phyloP scores from a whole-genome alignment of 139 green algal genomes.

The Chlorella sp. region DNA sequence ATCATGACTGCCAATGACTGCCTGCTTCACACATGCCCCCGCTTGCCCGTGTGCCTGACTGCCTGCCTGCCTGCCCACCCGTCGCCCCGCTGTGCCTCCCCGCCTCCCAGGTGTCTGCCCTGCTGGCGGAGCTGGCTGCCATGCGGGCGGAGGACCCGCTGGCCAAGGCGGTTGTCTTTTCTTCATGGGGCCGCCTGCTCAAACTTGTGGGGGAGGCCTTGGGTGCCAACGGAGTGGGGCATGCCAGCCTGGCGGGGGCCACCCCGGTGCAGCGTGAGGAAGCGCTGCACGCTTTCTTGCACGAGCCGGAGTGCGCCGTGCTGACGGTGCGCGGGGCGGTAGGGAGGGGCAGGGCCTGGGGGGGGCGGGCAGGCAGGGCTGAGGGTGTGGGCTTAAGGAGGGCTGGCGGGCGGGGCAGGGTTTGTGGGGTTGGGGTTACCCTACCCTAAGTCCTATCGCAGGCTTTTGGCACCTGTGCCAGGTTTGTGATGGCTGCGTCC shows the following conservation, averaged over 20 bases:
- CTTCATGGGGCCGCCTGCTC: conserved; percentile 64
- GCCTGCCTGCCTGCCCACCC: too few species aligned
- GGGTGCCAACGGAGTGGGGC: conserved; percentile 37
- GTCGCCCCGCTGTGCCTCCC: background rate
- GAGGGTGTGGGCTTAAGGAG: too few species aligned
- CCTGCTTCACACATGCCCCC: too few species aligned
- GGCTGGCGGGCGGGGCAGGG: too few species aligned
- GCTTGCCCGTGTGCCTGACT: too few species aligned
- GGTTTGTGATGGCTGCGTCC: too few species aligned
- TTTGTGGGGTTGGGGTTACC: too few species aligned
- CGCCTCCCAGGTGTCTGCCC: conserved; percentile 52
- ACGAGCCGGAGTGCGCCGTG: conserved; percentile 58
- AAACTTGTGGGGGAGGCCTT: conserved; percentile 62
- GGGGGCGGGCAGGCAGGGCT: too few species aligned
- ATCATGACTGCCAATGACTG: background rate
- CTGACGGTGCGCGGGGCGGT: conserved; percentile 23
- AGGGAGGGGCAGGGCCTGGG: too few species aligned
- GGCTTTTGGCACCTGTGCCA: too few species aligned
- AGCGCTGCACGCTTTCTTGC: conserved; percentile 54
- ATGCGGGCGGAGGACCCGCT: conserved; percentile 48
- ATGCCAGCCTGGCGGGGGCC: conserved; percentile 47
- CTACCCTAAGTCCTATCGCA: too few species aligned
- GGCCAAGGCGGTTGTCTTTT: conserved; percentile 62
- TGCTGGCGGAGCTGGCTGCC: conserved; percentile 55
- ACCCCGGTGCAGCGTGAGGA: conserved; percentile 39